Percentiles rank a stretch among this genome's conserved stretches.
Evolutionary conservation across 768 basidiomycete species (phyloP).

Genomic region (Lepiota brunneoincarnata): DNA sequence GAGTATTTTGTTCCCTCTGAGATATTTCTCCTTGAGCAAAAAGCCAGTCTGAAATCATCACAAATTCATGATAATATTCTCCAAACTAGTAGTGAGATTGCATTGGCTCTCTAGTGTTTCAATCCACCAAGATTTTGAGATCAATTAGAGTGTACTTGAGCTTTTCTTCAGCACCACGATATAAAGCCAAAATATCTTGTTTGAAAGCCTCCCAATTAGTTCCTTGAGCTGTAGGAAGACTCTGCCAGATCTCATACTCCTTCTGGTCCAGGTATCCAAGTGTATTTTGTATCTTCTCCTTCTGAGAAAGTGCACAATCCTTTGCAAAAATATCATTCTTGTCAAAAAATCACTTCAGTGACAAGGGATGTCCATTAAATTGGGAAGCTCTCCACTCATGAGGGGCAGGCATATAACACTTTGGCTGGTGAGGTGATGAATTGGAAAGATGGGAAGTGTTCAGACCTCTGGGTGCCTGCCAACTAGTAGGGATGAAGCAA

Average conservation of each 20-base stretch:
- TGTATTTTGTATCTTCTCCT: background rate
- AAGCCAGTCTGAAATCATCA: background rate
- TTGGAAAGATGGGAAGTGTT: no score
- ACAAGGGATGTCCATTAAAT: background rate
- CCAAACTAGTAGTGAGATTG: background rate
- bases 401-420: background rate
- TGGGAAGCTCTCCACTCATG: background rate
- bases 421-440: no score
- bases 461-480: no score
- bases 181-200: background rate
- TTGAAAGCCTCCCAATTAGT: background rate
- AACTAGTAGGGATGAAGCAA: no score
- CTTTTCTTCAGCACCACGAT: background rate
- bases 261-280: background rate
- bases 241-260: background rate
- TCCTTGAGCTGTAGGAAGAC: background rate
- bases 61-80: slow-evolving; percentile 9
- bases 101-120: background rate
- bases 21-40: background rate
- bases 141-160: background rate
- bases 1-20: background rate
- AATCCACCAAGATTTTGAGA: background rate
- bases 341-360: background rate
- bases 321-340: background rate
- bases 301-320: background rate